These are phyloP conservation scores for Plectosphaerella plurivora DNA, from an alignment of 2,329 filamentous ascomycete genomes.

Conservation along the genomic window DNA sequence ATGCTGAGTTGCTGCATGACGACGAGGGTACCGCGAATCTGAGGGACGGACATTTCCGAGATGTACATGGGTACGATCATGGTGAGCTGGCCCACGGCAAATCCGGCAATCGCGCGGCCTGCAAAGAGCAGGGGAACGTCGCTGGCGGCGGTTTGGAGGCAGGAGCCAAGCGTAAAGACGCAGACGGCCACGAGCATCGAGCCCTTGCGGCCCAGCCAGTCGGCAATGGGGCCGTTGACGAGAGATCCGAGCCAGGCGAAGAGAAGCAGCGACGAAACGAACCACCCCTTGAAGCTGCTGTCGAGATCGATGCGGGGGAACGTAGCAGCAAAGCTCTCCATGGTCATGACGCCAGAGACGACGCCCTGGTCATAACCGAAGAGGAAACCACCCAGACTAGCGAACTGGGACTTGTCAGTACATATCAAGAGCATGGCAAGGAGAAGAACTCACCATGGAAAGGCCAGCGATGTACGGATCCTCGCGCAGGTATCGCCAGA, in stretches of 20 bases:
- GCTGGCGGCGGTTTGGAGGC: constrained; percentile 37
- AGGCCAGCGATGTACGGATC: constrained; percentile 41
- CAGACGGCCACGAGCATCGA: constrained; percentile 28
- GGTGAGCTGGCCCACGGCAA: constrained; percentile 35
- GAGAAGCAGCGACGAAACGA: constrained; percentile 43
- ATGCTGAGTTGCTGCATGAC: constrained; percentile 38
- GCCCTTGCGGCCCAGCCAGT: constrained; percentile 26
- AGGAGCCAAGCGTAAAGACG: constrained; percentile 35
- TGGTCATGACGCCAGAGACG: constrained; percentile 39
- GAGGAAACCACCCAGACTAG: constrained; percentile 34
- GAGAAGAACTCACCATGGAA: constrained; percentile 26
- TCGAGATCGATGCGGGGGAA: constrained; percentile 32
- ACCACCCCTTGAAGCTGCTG: constrained; percentile 46
- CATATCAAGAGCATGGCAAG: too few species aligned
- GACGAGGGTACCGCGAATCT: constrained; percentile 42
- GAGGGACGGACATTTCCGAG: constrained; percentile 42
- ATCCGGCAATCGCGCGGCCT: constrained; percentile 34
- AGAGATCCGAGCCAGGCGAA: constrained; percentile 45
- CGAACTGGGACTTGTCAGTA: constrained; percentile 11
- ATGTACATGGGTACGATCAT: constrained; percentile 40
- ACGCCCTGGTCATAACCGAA: constrained; percentile 48
- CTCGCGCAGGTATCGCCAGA: constrained; percentile 22
- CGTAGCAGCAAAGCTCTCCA: constrained; percentile 33
- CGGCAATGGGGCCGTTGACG: constrained; percentile 32
- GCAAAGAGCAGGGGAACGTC: constrained; percentile 33